Evolutionary conservation across 345 rosid species (phyloP).

Genomic region (Sapria himalayana): DNA sequence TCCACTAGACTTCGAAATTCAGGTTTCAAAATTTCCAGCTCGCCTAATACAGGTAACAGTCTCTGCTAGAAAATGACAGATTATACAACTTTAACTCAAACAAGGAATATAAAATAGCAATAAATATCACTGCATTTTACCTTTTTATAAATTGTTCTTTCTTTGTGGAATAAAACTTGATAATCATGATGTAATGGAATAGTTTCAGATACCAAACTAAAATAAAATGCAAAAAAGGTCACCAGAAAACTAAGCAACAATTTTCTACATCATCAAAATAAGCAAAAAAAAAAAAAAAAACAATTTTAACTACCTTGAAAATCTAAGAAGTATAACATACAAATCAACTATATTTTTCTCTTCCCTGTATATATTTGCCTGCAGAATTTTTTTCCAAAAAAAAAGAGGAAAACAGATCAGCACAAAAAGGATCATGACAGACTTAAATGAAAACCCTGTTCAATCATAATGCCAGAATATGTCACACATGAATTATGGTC

Average conservation of each 20-base stretch:
- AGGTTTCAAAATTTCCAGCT: constrained; percentile 70
- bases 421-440: too few relatives aligned
- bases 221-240: neutral
- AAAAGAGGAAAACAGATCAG: too few relatives aligned
- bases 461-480: too few relatives aligned
- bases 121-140: constrained; percentile 17
- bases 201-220: constrained; percentile 86
- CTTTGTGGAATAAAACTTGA: constrained; percentile 30
- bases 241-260: constrained; percentile 3
- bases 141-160: constrained; percentile 41
- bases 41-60: constrained; percentile 37
- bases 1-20: constrained; percentile 32
- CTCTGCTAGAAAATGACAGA: constrained; percentile 23
- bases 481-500: too few relatives aligned
- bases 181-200: constrained; percentile 85
- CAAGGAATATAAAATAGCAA: neutral
- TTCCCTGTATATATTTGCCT: constrained; percentile 63
- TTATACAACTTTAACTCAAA: constrained; percentile 1
- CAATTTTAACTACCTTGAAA: constrained; percentile 40
- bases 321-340: constrained; percentile 75
- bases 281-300: neutral
- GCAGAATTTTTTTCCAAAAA: too few relatives aligned
- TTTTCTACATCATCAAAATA: too few relatives aligned
- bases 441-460: too few relatives aligned
- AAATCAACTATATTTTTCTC: constrained; percentile 82